Percentiles rank a stretch among this genome's conserved stretches.
Conservation (phyloP, 805 yeast genomes). For the Candida maesae region DNA sequence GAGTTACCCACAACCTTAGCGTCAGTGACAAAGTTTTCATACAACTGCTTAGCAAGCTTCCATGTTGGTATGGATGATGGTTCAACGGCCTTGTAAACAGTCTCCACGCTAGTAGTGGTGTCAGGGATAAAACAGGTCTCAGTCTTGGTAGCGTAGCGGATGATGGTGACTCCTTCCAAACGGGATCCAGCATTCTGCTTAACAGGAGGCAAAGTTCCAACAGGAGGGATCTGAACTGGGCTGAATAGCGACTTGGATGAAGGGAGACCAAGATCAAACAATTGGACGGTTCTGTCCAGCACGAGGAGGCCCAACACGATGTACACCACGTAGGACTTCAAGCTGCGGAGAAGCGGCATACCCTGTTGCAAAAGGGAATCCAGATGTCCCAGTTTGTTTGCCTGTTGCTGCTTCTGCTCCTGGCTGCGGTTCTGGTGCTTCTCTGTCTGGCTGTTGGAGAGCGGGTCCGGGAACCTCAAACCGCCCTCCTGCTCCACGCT, state of each 20-base stretch:
- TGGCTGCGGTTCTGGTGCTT: background rate
- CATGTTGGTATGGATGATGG: constrained; percentile 11
- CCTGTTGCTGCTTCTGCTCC: background rate
- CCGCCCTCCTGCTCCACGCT: constrained; percentile 1
- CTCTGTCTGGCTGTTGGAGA: background rate
- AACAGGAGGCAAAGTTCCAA: too few species aligned
- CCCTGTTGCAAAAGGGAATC: background rate
- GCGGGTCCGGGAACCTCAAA: constrained; percentile 10
- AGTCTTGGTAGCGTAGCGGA: constrained; percentile 17
- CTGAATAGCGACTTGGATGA: constrained; percentile 8
- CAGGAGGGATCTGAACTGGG: too few species aligned
- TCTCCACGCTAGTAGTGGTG: constrained; percentile 11
- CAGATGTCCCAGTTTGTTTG: background rate
- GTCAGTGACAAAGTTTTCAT: constrained; percentile 6
- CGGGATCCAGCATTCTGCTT: background rate
- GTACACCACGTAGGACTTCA: constrained; percentile 13
- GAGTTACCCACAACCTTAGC: constrained; percentile 4
- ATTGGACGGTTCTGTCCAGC: constrained; percentile 18
- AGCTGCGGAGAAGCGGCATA: background rate
- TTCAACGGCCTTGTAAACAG: constrained; percentile 8
- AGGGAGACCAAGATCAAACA: constrained; percentile 14
- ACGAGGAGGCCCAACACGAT: constrained; percentile 16
- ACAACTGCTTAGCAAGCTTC: constrained; percentile 12
- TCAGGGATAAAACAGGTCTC: constrained; percentile 14
- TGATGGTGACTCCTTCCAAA: constrained; percentile 10